phyloP scores from a whole-genome alignment of 2,329 filamentous ascomycete species.

The Nothopassalora personata region DNA sequence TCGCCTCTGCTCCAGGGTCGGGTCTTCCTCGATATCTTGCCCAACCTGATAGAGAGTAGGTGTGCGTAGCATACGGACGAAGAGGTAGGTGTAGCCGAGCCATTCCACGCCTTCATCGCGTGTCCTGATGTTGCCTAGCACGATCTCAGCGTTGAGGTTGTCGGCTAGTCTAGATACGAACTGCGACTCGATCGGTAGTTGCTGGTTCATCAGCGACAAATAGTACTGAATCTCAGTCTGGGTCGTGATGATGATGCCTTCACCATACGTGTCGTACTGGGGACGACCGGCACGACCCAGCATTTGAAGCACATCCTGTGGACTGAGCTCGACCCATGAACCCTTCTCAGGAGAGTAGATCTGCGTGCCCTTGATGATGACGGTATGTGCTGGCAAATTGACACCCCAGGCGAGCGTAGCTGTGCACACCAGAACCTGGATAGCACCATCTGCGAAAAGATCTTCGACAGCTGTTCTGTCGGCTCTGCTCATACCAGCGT shows the following conservation, averaged over 20 bases:
- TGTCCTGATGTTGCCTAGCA: conserved; percentile 84
- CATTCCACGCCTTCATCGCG: conserved; percentile 98
- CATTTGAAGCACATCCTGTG: conserved; percentile 98
- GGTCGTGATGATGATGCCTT: conserved; percentile 97
- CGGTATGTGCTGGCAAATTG: conserved; percentile 93
- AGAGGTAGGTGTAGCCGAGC: conserved; percentile 97
- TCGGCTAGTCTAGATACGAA: conserved; percentile 89
- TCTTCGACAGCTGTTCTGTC: conserved; percentile 95
- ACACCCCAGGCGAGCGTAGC: conserved; percentile 99
- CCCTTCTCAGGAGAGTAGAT: conserved; percentile 98
- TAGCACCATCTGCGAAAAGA: conserved; percentile 81
- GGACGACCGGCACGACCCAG: conserved; percentile 92
- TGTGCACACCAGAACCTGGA: conserved; percentile 94
- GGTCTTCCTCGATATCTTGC: conserved; percentile 89
- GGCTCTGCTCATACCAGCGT: conserved; percentile 93
- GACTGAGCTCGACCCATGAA: conserved; percentile 95
- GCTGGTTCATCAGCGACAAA: conserved; percentile 90
- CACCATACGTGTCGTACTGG: conserved; percentile 95
- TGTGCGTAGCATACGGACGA: conserved; percentile 93
- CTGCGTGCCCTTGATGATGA: conserved; percentile 98
- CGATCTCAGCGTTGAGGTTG: conserved; percentile 93
- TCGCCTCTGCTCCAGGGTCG: conserved; percentile 86
- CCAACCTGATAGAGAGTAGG: conserved; percentile 94
- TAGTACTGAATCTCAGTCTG: conserved; percentile 96
- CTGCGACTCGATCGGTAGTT: conserved; percentile 95